These are phyloP conservation scores for Mycena leptocephala DNA, from an alignment of 768 basidiomycete species.

Conservation along the genomic window DNA sequence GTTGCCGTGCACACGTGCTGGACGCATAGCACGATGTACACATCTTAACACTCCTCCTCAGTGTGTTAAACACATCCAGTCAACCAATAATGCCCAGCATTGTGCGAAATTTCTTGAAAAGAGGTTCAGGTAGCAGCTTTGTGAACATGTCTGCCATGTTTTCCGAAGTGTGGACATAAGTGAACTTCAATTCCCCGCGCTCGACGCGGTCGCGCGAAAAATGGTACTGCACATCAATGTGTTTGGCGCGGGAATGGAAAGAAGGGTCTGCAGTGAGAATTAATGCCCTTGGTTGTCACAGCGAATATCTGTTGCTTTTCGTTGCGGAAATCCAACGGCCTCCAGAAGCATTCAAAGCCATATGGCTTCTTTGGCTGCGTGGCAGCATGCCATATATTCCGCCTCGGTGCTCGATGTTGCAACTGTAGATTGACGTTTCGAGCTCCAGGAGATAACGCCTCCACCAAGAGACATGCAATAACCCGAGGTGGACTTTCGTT, in stretches of 20 bases:
- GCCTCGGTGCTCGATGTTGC: conserved; percentile 34
- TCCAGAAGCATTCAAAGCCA: background rate
- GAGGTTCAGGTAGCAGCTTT: too few relatives aligned
- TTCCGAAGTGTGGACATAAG: background rate
- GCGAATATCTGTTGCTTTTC: background rate
- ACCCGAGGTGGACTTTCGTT: conserved; percentile 5
- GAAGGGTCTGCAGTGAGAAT: background rate
- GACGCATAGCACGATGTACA: too few relatives aligned
- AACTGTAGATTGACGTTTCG: conserved; percentile 42
- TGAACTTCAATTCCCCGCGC: background rate
- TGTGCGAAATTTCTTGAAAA: too few relatives aligned
- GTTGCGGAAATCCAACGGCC: background rate
- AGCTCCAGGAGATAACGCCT: conserved; percentile 18
- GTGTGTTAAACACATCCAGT: too few relatives aligned
- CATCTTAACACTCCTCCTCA: too few relatives aligned
- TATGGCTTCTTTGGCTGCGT: too few relatives aligned
- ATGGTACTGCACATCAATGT: too few relatives aligned
- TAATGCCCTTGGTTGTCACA: background rate
- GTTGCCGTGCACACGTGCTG: too few relatives aligned
- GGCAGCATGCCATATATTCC: too few relatives aligned
- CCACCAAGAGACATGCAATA: conserved; percentile 1
- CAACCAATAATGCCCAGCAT: too few relatives aligned
- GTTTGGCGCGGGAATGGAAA: too few relatives aligned
- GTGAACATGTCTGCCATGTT: background rate
- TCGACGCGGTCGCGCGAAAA: background rate